Evolutionary conservation across 306 rosid genomes (phyloP).

Genomic region (Purshia tridentata): DNA sequence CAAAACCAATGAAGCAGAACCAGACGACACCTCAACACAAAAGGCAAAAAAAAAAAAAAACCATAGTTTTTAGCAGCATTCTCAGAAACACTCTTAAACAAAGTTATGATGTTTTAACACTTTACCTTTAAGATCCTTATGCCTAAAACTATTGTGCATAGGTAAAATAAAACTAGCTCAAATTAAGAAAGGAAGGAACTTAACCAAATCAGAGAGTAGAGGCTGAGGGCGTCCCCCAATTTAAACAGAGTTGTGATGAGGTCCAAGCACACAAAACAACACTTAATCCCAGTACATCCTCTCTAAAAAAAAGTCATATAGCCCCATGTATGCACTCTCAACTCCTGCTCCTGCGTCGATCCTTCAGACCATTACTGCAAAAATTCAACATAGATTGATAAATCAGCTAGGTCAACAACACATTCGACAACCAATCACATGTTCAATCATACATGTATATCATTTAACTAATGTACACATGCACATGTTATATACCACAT

Average conservation of each 20-base stretch:
- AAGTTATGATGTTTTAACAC: constrained; percentile 40
- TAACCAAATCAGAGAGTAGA: constrained; percentile 69
- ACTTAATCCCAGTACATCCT: constrained; percentile 53
- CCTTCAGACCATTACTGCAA: constrained; percentile 89
- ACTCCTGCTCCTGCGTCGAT: constrained; percentile 91
- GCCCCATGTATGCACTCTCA: constrained; percentile 35
- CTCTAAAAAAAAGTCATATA: constrained; percentile 37
- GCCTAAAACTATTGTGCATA: constrained; percentile 49
- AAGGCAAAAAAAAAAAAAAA: constrained; percentile 39
- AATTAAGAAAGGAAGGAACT: constrained; percentile 59
- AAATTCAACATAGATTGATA: neutral
- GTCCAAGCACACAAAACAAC: constrained; percentile 61
- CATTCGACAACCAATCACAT: neutral
- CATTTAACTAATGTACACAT: neutral
- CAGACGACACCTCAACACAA: constrained; percentile 72
- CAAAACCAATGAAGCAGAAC: constrained; percentile 69
- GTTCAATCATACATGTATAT: neutral
- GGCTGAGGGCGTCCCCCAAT: constrained; percentile 70
- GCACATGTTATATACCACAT: neutral
- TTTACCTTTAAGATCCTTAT: constrained; percentile 29
- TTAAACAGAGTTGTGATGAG: constrained; percentile 53
- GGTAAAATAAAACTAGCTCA: constrained; percentile 42
- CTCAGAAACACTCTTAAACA: constrained; percentile 42
- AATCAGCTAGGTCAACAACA: constrained; percentile 12
- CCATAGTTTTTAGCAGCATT: constrained; percentile 54